Evolutionary conservation across 169 alveolate genomes (phyloP), one percentile per base, ranked within the genome.

Genomic region (Plasmodium vivax): DNA sequence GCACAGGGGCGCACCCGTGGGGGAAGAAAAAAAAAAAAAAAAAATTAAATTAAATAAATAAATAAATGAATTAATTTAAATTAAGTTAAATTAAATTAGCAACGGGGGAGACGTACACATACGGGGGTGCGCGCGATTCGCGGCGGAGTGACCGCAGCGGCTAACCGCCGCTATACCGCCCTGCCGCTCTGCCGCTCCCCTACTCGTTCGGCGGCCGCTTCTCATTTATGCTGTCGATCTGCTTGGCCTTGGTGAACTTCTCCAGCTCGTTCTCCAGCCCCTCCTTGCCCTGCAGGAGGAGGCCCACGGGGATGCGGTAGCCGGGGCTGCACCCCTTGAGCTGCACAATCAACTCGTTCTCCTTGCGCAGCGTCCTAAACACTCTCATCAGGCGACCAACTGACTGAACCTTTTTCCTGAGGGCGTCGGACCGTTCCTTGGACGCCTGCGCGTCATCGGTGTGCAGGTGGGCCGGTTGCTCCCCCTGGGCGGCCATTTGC

Each of bases 281-380:
- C 36, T 97, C 96, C 58, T 96, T 97, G 8, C 99, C 99, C 77
- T 97, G 98, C 5, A 97, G 90, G 8, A 98, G 95, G 14, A 98
- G 94, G 5, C 99, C 99, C 92, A 97, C 97, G 16, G 99, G 99
- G n/a, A 98, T 97, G 88, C 98, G 97, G 68, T 98, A 98, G 45
- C 98, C 99, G 4, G 99, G 99, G 62, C 99, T 97, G 56, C 98
- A 95, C 45, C 99, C 99, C 92, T 99, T 98, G 34, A 99, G 97
- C 85, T 98, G 96, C 56, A 98, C 96, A 23, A 99, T 96, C 30
- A 96, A 92, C 92, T 98, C 99, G 84, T 97, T 97, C 92, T 98
- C 98, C 83, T 97, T 98, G 93, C 99, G 98, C 47, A 97, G 90
- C 4, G 97, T 97, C 58, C 97, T 97, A 62, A 95, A 97, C 43